A percentile compares a stretch with the other conserved stretches of the same genome.
phyloP scores from a whole-genome alignment of 2,329 filamentous ascomycete genomes.

The Xylaria sp. region DNA sequence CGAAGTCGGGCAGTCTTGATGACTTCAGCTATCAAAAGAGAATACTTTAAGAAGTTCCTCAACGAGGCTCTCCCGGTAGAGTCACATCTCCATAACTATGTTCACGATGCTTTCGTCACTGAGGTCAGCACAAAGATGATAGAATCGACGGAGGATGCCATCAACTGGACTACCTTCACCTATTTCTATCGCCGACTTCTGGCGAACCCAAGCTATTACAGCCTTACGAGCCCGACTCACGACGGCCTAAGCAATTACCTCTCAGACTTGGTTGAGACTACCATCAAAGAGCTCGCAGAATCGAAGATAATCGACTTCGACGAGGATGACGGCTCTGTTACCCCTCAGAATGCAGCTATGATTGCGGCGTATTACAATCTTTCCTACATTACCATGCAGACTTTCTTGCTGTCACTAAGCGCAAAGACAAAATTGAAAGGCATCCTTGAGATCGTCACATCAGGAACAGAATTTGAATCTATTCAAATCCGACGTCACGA shows the following conservation, averaged over 20 bases:
- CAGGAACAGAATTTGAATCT: conserved; percentile 94
- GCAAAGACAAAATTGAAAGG: conserved; percentile 94
- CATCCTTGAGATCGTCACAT: conserved; percentile 95
- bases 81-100: conserved; percentile 88
- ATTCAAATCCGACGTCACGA: conserved; percentile 96
- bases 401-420: conserved; percentile 90
- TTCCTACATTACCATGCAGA: conserved; percentile 99
- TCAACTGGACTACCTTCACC: conserved; percentile 98
- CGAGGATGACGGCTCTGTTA: conserved; percentile 89
- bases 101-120: conserved; percentile 96
- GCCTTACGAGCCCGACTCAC: conserved; percentile 86
- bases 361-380: conserved; percentile 99
- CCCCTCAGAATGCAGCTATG: conserved; percentile 95
- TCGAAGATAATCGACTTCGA: conserved; percentile 97
- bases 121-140: conserved; percentile 98
- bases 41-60: conserved; percentile 99
- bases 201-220: conserved; percentile 97
- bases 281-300: conserved; percentile 88
- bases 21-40: conserved; percentile 92
- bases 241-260: conserved; percentile 94
- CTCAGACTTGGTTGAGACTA: conserved; percentile 93
- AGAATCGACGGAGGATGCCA: conserved; percentile 92
- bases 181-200: conserved; percentile 97
- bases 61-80: conserved; percentile 96
- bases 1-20: conserved; percentile 93